phyloP scores from a whole-genome alignment of 2,329 filamentous ascomycete genomes.

The Sarocladiaceae sp. region DNA sequence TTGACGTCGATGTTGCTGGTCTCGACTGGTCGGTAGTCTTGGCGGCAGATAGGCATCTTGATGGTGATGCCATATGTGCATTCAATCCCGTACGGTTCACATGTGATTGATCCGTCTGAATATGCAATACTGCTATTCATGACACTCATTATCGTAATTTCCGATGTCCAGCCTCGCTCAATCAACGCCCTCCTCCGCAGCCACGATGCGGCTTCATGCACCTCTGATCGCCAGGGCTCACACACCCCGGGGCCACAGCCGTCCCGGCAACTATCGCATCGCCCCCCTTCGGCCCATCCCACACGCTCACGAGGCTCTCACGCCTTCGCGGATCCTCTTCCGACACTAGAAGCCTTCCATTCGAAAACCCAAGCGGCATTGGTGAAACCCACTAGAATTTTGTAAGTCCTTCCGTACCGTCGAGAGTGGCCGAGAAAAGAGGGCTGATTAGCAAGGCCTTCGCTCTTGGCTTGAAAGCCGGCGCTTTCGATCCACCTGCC shows the following conservation, averaged over 20 bases:
- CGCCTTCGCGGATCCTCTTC: constrained; percentile 20
- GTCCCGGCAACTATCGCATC: not conserved
- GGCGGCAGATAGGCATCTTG: no score
- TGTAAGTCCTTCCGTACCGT: no score
- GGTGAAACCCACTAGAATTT: not conserved
- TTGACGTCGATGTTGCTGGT: no score
- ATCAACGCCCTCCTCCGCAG: not conserved
- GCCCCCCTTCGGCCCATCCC: no score
- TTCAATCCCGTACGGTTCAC: no score
- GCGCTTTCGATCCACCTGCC: not conserved
- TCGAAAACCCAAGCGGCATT: not conserved
- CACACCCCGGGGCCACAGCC: not conserved
- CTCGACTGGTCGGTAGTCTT: no score
- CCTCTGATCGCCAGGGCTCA: not conserved
- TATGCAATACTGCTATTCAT: no score
- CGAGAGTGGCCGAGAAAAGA: constrained; percentile 3
- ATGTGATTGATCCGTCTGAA: no score
- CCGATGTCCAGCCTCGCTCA: not conserved
- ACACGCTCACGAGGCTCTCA: constrained; percentile 31
- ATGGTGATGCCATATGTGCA: no score
- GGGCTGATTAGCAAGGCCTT: not conserved
- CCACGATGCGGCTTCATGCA: not conserved
- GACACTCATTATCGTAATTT: no score
- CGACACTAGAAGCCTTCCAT: constrained; percentile 6
- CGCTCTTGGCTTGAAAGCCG: no score